Evolutionary conservation across 371 early-diverging fungal genomes (phyloP), one percentile per base, ranked within the genome.

Genomic region (Rhizomucor miehei): DNA sequence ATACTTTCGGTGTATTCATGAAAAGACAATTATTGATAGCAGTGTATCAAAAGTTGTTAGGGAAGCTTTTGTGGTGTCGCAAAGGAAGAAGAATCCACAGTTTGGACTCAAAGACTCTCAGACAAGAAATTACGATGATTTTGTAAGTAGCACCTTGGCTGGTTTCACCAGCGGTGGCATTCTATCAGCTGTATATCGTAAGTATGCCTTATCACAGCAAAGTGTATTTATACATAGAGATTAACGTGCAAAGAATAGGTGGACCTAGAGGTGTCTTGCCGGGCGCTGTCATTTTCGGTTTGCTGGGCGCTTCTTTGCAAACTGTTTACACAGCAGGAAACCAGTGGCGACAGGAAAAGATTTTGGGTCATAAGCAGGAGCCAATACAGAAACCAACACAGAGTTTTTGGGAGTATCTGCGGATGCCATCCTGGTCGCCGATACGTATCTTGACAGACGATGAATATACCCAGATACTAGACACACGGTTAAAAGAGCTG

Each of bases 151-250:
- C 57, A 68, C 81, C 0, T 57, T 81, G 67, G 81, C 84, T 37
- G 84, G 84, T 44, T 71, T 69, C 6, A 77, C 71, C 9, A 80
- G 81, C 21, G 84, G 84, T 52, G 82, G 84, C 24, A 54, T 81
- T 11, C 56, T 84, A 13, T 63, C 79, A 5, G 79, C 81, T 12
- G 56, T 73, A 17, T 69, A 67, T 41, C 76, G 79, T 81, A 74
- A 59, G 71, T 56, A 12, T 12, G 19, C 6, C 14, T 41, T 41
- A 3, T 16, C 14, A 6, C 16, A 4, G 41, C 20, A n/a, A n/a
- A n/a, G 29, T 29, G 29, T 29, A 8, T 29, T 3, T 8, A 29
- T 29, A 8, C 29, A 29, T 29, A 8, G 29, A 8, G 3, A 5
- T 29, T 29, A 29, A 29, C 8, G 29, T 5, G 8, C 29, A 29